Evolutionary conservation across 192 early-diverging fungal species (phyloP).

Genomic region (Coemansia sp.): DNA sequence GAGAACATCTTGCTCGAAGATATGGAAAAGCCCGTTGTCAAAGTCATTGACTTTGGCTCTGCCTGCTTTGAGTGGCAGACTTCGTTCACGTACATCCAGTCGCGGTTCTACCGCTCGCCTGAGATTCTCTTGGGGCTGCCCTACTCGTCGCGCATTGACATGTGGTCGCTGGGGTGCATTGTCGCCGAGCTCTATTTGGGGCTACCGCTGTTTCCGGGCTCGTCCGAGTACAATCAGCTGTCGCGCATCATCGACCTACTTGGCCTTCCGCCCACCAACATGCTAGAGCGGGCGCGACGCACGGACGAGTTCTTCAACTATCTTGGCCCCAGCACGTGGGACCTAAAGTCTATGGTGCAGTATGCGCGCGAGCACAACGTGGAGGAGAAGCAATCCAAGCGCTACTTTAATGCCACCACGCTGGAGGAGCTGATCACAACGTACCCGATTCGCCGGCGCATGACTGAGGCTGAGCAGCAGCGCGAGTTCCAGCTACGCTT

Average conservation of each 20-base stretch:
- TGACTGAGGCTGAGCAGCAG: constrained; percentile 40
- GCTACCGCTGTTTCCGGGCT: constrained; percentile 91
- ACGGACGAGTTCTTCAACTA: constrained; percentile 85
- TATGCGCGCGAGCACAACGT: constrained; percentile 78
- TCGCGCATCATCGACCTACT: constrained; percentile 92
- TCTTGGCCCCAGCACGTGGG: constrained; percentile 54
- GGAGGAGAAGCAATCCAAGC: constrained; percentile 88
- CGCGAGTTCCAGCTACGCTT: constrained; percentile 56
- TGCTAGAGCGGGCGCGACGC: constrained; percentile 91
- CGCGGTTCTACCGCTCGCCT: constrained; percentile 93
- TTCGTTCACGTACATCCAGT: constrained; percentile 97
- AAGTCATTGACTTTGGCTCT: constrained; percentile 99
- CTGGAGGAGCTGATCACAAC: constrained; percentile 82
- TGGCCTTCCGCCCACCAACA: constrained; percentile 83
- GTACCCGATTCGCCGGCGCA: constrained; percentile 75
- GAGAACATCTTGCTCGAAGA: constrained; percentile 93
- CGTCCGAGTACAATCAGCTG: constrained; percentile 95
- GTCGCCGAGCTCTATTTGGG: constrained; percentile 95
- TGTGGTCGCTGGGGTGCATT: constrained; percentile 99
- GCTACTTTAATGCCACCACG: constrained; percentile 85
- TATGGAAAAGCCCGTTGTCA: constrained; percentile 86
- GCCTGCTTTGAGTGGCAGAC: constrained; percentile 94
- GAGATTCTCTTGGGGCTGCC: constrained; percentile 94
- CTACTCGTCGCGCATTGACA: constrained; percentile 91
- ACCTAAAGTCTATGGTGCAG: constrained; percentile 75